These are phyloP conservation scores for Coleophoma eucalyptorum DNA, from an alignment of 2,329 filamentous ascomycete species.

Conservation along the genomic window DNA sequence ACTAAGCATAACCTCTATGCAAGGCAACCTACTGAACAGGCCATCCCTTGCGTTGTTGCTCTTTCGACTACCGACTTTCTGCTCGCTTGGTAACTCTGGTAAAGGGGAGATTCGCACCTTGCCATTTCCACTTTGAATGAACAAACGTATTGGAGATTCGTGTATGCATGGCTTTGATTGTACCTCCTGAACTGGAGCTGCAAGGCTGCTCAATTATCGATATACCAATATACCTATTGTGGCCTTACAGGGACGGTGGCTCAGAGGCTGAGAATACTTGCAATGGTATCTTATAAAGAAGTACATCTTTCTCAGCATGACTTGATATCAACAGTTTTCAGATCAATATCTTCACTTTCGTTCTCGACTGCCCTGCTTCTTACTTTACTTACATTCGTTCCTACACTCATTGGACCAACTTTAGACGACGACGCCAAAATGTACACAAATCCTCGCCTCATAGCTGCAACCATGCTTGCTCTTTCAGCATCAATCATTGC, in stretches of 20 bases:
- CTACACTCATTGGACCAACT: neutral
- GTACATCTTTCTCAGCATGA: neutral
- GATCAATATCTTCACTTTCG: neutral
- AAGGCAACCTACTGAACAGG: too few relatives aligned
- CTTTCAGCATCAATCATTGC: constrained; percentile 1
- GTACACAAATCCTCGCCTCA: constrained; percentile 1
- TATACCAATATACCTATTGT: constrained; percentile 1
- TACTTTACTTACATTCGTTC: neutral
- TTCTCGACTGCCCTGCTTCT: neutral
- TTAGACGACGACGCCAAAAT: neutral
- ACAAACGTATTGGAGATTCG: too few relatives aligned
- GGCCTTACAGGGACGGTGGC: neutral
- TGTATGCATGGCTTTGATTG: too few relatives aligned
- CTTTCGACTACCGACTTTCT: too few relatives aligned
- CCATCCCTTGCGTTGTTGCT: too few relatives aligned
- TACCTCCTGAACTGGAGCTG: neutral
- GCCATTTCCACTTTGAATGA: too few relatives aligned
- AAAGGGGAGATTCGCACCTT: too few relatives aligned
- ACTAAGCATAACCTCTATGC: too few relatives aligned
- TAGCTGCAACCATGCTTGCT: constrained; percentile 3
- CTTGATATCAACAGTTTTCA: neutral
- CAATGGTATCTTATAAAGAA: neutral
- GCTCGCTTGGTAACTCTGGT: too few relatives aligned
- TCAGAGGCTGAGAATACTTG: neutral
- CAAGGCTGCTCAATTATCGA: constrained; percentile 8